Conservation (phyloP, 1,284 basidiomycete species). For the Anthracocystis panici-leucophaei region DNA sequence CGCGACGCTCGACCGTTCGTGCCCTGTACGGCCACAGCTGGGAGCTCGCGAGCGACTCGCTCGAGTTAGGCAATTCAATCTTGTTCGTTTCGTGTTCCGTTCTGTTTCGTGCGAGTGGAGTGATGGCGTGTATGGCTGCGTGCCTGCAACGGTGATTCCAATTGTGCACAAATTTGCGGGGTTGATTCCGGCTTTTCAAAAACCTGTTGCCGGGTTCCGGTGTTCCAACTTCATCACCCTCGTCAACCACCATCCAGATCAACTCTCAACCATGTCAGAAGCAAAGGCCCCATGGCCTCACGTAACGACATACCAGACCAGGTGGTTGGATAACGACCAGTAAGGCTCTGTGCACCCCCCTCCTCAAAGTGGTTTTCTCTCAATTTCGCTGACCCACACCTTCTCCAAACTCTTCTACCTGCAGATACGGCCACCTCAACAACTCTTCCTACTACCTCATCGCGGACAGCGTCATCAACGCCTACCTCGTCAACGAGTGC, state of each 20-base stretch:
- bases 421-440: constrained; percentile 57
- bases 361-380: neutral
- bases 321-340: constrained; percentile 61
- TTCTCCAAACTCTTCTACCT: neutral
- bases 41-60: no score
- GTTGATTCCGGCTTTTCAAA: neutral
- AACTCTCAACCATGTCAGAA: constrained; percentile 15
- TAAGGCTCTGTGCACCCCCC: constrained; percentile 13
- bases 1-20: no score
- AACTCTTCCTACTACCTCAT: constrained; percentile 55
- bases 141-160: no score
- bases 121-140: no score
- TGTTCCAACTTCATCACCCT: neutral
- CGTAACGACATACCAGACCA: constrained; percentile 33
- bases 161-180: constrained; percentile 6
- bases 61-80: no score
- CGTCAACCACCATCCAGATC: neutral
- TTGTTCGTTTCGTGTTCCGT: no score
- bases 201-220: constrained; percentile 2
- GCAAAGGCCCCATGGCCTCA: constrained; percentile 38
- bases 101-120: no score
- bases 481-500: constrained; percentile 48
- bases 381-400: neutral
- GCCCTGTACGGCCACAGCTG: no score
- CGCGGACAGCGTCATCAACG: constrained; percentile 52